Conservation (phyloP, 768 basidiomycete genomes). For the Panus rudis region DNA sequence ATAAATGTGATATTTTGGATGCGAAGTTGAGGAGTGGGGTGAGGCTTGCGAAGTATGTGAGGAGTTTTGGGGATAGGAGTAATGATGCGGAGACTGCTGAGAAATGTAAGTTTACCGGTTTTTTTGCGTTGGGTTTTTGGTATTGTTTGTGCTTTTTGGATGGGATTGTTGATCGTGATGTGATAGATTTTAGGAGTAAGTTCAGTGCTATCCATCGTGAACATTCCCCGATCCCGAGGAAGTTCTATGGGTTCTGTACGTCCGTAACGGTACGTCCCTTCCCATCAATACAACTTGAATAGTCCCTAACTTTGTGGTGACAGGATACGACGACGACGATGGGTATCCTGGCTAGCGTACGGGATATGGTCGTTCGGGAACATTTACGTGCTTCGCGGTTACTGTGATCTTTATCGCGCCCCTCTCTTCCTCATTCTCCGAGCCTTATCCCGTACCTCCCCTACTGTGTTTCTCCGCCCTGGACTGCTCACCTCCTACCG, state of each 20-base stretch:
- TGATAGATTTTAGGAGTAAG: constrained; percentile 56
- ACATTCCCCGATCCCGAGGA: constrained; percentile 64
- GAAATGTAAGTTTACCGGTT: constrained; percentile 40
- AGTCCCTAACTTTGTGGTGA: neutral
- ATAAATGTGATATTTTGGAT: constrained; percentile 74
- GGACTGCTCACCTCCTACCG: too few relatives aligned
- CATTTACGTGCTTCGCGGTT: constrained; percentile 70
- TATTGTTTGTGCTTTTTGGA: neutral
- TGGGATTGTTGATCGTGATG: neutral
- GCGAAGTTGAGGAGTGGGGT: constrained; percentile 60
- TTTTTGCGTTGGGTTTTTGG: neutral
- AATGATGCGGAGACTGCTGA: constrained; percentile 67
- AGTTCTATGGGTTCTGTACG: constrained; percentile 74
- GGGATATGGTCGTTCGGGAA: constrained; percentile 78
- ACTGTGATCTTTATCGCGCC: constrained; percentile 30
- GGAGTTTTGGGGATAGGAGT: constrained; percentile 59
- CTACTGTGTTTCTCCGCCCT: too few relatives aligned
- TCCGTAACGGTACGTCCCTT: constrained; percentile 54
- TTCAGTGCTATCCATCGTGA: constrained; percentile 73
- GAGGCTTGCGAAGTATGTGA: constrained; percentile 58
- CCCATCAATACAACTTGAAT: neutral
- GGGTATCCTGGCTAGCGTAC: constrained; percentile 72
- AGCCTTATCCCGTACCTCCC: too few relatives aligned
- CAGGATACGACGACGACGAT: constrained; percentile 67
- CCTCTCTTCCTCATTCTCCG: neutral